Percentiles rank a stretch among this genome's conserved stretches.
phyloP scores from a whole-genome alignment of 129 eudicot species.

The Artemisia annua region DNA sequence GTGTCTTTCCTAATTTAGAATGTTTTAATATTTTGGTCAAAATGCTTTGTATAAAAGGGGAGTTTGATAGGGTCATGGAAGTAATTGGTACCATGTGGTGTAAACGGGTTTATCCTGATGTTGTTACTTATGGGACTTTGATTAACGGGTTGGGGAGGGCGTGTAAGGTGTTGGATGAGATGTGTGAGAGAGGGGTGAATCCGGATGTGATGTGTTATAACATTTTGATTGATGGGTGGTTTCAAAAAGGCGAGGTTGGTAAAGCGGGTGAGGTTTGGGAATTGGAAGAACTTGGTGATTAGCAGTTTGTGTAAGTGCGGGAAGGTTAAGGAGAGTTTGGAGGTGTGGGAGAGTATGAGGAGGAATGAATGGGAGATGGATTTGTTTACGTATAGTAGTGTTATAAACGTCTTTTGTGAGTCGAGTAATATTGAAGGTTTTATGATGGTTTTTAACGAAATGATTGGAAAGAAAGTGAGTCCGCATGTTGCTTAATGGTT shows the following conservation, averaged over 20 bases:
- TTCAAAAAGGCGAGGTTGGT: slow-evolving; percentile 40
- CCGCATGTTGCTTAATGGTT: slow-evolving; percentile 74
- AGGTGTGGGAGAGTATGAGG: slow-evolving; percentile 66
- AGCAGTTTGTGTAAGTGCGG: slow-evolving; percentile 75
- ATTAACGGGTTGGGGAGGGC: too few relatives aligned
- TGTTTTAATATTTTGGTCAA: too few relatives aligned
- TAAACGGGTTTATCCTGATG: too few relatives aligned
- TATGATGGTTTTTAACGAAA: slow-evolving; percentile 50
- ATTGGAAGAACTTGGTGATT: slow-evolving; percentile 67
- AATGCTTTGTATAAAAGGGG: too few relatives aligned
- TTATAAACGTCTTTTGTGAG: slow-evolving; percentile 70
- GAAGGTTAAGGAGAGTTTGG: slow-evolving; percentile 48
- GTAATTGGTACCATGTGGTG: too few relatives aligned
- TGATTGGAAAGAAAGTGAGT: slow-evolving; percentile 40
- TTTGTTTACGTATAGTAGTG: slow-evolving; percentile 56
- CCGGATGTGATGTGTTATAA: slow-evolving; percentile 92
- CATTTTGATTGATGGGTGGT: slow-evolving; percentile 71
- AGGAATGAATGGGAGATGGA: slow-evolving; percentile 55
- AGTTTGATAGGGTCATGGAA: too few relatives aligned
- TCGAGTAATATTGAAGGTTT: slow-evolving; percentile 65
- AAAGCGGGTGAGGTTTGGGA: slow-evolving; percentile 36
- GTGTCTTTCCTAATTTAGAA: too few relatives aligned
- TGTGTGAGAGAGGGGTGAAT: too few relatives aligned
- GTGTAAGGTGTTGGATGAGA: too few relatives aligned
- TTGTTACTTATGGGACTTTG: too few relatives aligned